Base-by-base conservation (phyloP, 2,329 filamentous ascomycete species). In the Cephalotrichum gorgonifer region DNA sequence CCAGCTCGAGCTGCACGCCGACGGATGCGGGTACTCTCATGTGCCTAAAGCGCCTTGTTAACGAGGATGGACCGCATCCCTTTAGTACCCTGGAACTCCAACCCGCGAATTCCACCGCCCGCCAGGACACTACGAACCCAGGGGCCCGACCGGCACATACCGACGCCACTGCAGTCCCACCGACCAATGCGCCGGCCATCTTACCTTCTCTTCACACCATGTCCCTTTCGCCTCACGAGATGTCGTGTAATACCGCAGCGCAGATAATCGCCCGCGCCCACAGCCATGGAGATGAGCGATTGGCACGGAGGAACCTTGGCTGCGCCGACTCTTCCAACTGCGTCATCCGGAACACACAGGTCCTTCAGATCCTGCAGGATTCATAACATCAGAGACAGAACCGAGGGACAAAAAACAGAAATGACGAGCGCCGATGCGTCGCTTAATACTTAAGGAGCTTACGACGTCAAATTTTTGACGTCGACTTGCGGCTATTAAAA, bases 211-310 rank as follows among this genome's bases (percentile, higher is more conserved):
- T 17, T 6, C 23, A 23, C 28, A 8, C 35, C n/a, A 47, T 48
- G 25, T 52, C 55, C 11, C 53, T 52, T 8, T 63, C 62, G 7
- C 60, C 63, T 1, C 55, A 59, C 42, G 59, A 62, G 43, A 64
- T 65, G 63, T 62, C 62, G 2, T 64, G 63, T 51, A 60, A 59
- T 44, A 58, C 60, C 4, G 63, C 63, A 0, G 63, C 63, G 2
- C 57, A 60, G 6, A 65, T 70, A 28, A 66, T 70, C 15, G 64
- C 67, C 17, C 63, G 66, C 23, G 66, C 69, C 53, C 63, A 68
- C 20, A 64, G 65, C 1, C 58, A 62, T 12, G 51, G 55, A 9
- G 58, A 66, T 44, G 46, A 59, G 7, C 53, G 54, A 2, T 42
- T 53, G 5, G 59, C 62, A 11, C 58, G 58, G 20, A 55, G 54